Conservation (phyloP, 176 grass and related monocot genomes). For the Chloris gayana region DNA sequence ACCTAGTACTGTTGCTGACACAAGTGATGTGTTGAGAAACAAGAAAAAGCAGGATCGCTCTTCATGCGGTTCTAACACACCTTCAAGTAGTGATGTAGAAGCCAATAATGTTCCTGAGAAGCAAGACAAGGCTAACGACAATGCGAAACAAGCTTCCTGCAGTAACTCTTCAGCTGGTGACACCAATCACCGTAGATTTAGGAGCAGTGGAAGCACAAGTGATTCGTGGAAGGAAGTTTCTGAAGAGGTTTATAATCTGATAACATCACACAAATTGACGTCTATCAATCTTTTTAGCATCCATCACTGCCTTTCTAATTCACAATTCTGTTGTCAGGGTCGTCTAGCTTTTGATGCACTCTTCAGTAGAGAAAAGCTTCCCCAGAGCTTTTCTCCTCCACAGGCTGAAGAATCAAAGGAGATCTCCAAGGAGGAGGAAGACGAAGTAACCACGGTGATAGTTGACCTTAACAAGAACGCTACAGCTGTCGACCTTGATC, state of each 20-base stretch:
- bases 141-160: conserved; percentile 56
- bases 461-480: conserved; percentile 72
- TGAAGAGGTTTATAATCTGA: conserved; percentile 79
- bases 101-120: conserved; percentile 62
- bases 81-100: conserved; percentile 84
- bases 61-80: conserved; percentile 93
- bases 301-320: conserved; percentile 65
- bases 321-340: conserved; percentile 71
- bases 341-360: conserved; percentile 90
- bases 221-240: conserved; percentile 95
- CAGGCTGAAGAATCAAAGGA: conserved; percentile 45
- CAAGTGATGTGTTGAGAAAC: conserved; percentile 42
- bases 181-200: conserved; percentile 65
- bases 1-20: conserved; percentile 42
- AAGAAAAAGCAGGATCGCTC: conserved; percentile 88
- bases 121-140: conserved; percentile 58
- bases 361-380: conserved; percentile 85
- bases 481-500: conserved; percentile 37
- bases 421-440: conserved; percentile 44
- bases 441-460: conserved; percentile 31
- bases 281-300: conserved; percentile 47
- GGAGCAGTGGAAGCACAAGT: conserved; percentile 71
- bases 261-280: conserved; percentile 37
- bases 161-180: conserved; percentile 66
- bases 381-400: conserved; percentile 87